phyloP scores from a whole-genome alignment of 495 filamentous ascomycete genomes.

The Lentithecium fluviatile region DNA sequence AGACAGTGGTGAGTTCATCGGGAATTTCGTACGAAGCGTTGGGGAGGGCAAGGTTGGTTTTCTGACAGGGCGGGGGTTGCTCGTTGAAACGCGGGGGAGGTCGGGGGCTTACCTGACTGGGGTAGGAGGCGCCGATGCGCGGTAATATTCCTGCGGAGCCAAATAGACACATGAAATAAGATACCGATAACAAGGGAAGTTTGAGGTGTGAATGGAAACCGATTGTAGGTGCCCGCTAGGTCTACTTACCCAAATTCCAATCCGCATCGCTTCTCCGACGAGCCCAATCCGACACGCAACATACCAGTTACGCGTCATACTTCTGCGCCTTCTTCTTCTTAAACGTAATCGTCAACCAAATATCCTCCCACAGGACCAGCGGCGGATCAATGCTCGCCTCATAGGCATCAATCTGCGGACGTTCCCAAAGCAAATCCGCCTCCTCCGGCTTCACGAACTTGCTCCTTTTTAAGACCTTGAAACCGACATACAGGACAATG shows the following conservation, averaged over 20 bases:
- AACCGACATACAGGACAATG: constrained; percentile 23
- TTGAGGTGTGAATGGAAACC: too few species aligned
- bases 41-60: background rate
- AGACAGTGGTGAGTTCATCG: constrained; percentile 8
- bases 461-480: constrained; percentile 23
- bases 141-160: too few species aligned
- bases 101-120: too few species aligned
- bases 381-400: constrained; percentile 32
- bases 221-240: too few species aligned
- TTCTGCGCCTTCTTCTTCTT: constrained; percentile 6
- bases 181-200: too few species aligned
- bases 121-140: too few species aligned
- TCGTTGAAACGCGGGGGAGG: constrained; percentile 2
- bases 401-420: constrained; percentile 39
- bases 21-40: constrained; percentile 14
- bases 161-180: too few species aligned
- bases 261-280: too few species aligned
- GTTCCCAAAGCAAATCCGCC: constrained; percentile 35
- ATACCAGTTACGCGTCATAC: too few species aligned
- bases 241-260: too few species aligned
- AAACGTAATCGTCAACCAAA: constrained; percentile 13
- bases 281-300: too few species aligned
- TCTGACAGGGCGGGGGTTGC: background rate
- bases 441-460: constrained; percentile 29
- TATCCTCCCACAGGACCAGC: constrained; percentile 23